A percentile compares a stretch with the other conserved stretches of the same genome.
phyloP scores from a whole-genome alignment of 257 asterid genomes.

The Primulina eburnea region DNA sequence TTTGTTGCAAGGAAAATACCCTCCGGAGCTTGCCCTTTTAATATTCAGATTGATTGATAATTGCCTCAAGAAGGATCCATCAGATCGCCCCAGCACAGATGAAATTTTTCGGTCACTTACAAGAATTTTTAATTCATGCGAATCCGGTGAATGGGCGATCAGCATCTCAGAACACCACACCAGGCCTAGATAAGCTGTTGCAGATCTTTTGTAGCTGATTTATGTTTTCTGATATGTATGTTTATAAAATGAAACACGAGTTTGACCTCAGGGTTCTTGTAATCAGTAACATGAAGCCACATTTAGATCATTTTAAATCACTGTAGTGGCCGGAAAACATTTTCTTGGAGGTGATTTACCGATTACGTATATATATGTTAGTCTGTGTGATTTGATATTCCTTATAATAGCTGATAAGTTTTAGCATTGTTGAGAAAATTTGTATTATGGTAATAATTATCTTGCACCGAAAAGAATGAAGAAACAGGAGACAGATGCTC shows the following conservation, averaged over 20 bases:
- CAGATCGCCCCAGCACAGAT: conserved; percentile 64
- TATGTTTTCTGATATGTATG: background rate
- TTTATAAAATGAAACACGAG: background rate
- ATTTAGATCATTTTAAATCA: background rate
- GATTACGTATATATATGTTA: background rate
- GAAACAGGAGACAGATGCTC: conserved; percentile 16
- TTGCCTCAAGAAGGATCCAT: conserved; percentile 66
- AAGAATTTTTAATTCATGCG: conserved; percentile 40
- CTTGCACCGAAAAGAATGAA: background rate
- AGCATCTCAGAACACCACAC: conserved; percentile 37
- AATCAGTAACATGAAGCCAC: background rate
- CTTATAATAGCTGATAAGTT: background rate
- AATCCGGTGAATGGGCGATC: conserved; percentile 54
- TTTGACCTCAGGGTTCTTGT: background rate
- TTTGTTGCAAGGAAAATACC: conserved; percentile 49
- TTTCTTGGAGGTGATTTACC: background rate
- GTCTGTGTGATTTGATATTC: background rate
- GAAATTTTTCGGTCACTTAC: conserved; percentile 62
- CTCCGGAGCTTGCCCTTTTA: conserved; percentile 42
- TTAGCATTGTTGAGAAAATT: background rate
- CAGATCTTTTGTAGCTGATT: background rate
- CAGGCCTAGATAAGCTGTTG: conserved; percentile 29
- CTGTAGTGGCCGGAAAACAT: too few relatives aligned
- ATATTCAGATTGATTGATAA: conserved; percentile 46
- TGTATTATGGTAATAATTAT: too few relatives aligned